These are phyloP conservation scores for Fagopyrum tataricum DNA, from an alignment of 148 eudicot species.

Conservation along the genomic window DNA sequence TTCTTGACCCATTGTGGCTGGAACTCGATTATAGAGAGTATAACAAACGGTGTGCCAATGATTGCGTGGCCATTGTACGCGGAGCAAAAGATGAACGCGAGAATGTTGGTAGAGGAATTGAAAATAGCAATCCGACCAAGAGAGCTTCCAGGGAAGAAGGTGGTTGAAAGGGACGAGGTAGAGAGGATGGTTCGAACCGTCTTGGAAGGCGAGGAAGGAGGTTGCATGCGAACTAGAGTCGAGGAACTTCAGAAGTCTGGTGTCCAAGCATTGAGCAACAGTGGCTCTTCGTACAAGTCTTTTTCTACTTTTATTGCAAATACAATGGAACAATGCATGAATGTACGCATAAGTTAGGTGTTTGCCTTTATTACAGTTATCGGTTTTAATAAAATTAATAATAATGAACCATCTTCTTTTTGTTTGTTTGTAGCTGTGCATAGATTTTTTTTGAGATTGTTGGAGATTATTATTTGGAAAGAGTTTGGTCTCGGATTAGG, in stretches of 20 bases:
- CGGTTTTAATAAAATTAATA: no score
- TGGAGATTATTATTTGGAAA: no score
- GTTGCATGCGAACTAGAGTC: not conserved
- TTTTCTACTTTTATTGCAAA: not conserved
- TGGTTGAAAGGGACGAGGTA: not conserved
- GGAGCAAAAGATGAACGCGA: conserved; percentile 3
- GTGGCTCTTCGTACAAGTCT: not conserved
- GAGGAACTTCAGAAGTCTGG: not conserved
- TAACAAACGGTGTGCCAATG: not conserved
- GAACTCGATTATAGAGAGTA: conserved; percentile 14
- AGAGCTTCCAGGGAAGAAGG: not conserved
- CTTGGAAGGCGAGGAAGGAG: not conserved
- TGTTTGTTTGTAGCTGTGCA: no score
- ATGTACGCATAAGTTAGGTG: no score
- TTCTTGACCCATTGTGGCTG: conserved; percentile 17
- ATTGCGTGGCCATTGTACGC: conserved; percentile 7
- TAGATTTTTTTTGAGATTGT: no score
- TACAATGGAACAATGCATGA: no score
- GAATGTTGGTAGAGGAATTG: not conserved
- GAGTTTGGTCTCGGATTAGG: no score
- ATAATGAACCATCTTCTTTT: no score
- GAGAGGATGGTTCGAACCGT: conserved; percentile 1
- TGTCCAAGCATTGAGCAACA: not conserved
- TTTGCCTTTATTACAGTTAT: no score
- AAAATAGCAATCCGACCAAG: not conserved